These are phyloP conservation scores for Schizophyllum amplum DNA, from an alignment of 1,284 basidiomycete genomes.

Conservation along the genomic window DNA sequence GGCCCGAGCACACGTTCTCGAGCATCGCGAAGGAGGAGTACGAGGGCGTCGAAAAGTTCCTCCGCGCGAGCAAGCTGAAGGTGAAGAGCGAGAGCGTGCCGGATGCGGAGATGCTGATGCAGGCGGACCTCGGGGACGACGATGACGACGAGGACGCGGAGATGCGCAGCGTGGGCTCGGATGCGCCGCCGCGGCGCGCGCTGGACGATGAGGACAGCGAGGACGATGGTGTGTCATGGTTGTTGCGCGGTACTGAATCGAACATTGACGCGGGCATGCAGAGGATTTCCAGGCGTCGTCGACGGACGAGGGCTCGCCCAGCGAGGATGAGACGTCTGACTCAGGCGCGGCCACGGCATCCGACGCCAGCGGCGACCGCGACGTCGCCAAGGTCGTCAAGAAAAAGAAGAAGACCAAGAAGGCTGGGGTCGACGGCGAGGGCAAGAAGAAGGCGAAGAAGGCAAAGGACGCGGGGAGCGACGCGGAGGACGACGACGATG, in stretches of 20 bases:
- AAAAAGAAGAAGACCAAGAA: conserved; percentile 28
- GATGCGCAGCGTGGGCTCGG: conserved; percentile 75
- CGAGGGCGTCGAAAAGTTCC: conserved; percentile 76
- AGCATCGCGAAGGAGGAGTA: conserved; percentile 96
- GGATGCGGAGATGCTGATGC: conserved; percentile 72
- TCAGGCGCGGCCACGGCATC: conserved; percentile 76
- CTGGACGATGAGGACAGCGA: conserved; percentile 70
- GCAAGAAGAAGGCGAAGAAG: conserved; percentile 20
- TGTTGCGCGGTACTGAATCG: neutral
- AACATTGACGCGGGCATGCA: conserved; percentile 22
- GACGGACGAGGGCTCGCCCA: conserved; percentile 80
- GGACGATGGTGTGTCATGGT: conserved; percentile 51
- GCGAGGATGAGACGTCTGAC: conserved; percentile 61
- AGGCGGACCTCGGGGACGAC: conserved; percentile 53
- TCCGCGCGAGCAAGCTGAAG: conserved; percentile 86
- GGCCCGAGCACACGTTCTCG: conserved; percentile 84
- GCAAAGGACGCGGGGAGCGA: conserved; percentile 20
- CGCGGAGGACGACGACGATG: conserved; percentile 25
- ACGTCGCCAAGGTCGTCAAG: conserved; percentile 43
- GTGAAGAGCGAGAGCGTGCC: conserved; percentile 96
- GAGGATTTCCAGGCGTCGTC: conserved; percentile 88
- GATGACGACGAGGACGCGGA: conserved; percentile 80
- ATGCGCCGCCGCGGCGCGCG: conserved; percentile 47
- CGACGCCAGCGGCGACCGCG: conserved; percentile 68
- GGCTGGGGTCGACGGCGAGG: conserved; percentile 5